A percentile compares a stretch with the other conserved stretches of the same genome.
These are phyloP conservation scores for Macrolepiota fuliginosa DNA, from an alignment of 768 basidiomycete species.

Conservation along the genomic window DNA sequence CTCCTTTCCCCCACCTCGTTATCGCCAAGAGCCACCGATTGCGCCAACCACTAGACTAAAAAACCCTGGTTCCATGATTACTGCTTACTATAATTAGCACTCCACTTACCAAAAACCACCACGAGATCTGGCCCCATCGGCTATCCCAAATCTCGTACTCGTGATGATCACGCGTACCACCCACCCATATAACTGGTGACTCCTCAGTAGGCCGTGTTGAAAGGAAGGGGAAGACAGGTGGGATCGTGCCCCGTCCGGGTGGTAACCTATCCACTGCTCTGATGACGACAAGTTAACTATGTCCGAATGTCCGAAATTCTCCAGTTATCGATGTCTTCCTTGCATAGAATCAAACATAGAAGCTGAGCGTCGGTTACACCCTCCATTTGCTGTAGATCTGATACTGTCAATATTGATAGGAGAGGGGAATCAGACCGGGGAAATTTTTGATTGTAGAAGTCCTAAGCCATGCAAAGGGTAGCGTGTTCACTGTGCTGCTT, in stretches of 20 bases:
- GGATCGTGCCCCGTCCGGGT: not conserved
- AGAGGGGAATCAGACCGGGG: not conserved
- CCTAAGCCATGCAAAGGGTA: not conserved
- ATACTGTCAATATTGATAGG: not conserved
- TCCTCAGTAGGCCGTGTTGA: not conserved
- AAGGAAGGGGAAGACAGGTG: not conserved
- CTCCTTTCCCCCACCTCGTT: not conserved
- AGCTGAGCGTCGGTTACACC: not conserved
- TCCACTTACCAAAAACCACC: not conserved
- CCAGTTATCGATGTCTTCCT: not conserved
- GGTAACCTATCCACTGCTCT: not conserved
- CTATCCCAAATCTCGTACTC: not conserved
- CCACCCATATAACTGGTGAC: not conserved
- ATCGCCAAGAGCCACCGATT: not conserved
- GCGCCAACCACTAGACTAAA: not conserved
- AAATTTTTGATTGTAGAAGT: not conserved
- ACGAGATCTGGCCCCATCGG: not conserved
- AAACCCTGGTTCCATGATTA: not conserved
- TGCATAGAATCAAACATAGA: not conserved
- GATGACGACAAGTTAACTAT: not conserved
- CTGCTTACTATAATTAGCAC: constrained; percentile 10
- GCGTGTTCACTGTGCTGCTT: not conserved
- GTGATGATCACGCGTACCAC: not conserved
- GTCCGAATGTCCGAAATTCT: not conserved
- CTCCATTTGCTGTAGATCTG: not conserved